Conservation (phyloP, 2,329 filamentous ascomycete genomes). For the Microcyclospora tardicrescens region DNA sequence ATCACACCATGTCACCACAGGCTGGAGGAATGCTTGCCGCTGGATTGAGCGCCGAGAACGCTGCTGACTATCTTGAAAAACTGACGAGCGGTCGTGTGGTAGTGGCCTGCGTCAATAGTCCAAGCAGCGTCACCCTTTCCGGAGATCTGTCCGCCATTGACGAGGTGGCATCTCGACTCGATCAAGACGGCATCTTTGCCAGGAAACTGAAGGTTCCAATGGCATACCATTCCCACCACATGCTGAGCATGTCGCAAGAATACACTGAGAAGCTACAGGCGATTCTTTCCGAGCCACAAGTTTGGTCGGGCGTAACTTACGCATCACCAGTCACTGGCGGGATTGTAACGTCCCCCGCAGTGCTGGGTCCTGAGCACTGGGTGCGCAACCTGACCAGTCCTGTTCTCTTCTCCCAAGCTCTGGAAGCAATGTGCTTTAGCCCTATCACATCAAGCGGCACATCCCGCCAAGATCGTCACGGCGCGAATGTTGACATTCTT, state of each 20-base stretch:
- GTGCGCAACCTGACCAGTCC: constrained; percentile 31
- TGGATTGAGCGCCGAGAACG: constrained; percentile 16
- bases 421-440: constrained; percentile 9
- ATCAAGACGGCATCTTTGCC: constrained; percentile 25
- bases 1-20: background rate
- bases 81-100: background rate
- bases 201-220: constrained; percentile 27
- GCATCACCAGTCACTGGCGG: constrained; percentile 4
- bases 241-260: constrained; percentile 3
- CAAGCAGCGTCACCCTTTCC: constrained; percentile 32
- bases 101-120: constrained; percentile 24
- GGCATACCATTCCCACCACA: constrained; percentile 33
- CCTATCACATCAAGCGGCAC: constrained; percentile 3
- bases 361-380: constrained; percentile 27
- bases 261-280: constrained; percentile 2
- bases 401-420: constrained; percentile 32
- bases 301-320: background rate
- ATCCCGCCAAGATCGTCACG: background rate
- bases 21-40: constrained; percentile 24
- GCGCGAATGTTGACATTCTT: constrained; percentile 16
- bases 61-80: constrained; percentile 1
- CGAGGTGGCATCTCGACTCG: constrained; percentile 17
- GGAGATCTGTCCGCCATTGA: constrained; percentile 28
- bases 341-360: background rate
- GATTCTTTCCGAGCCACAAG: background rate